These are phyloP conservation scores for Hyparrhenia diplandra DNA, from an alignment of 176 grass and related monocot genomes.

Conservation along the genomic window DNA sequence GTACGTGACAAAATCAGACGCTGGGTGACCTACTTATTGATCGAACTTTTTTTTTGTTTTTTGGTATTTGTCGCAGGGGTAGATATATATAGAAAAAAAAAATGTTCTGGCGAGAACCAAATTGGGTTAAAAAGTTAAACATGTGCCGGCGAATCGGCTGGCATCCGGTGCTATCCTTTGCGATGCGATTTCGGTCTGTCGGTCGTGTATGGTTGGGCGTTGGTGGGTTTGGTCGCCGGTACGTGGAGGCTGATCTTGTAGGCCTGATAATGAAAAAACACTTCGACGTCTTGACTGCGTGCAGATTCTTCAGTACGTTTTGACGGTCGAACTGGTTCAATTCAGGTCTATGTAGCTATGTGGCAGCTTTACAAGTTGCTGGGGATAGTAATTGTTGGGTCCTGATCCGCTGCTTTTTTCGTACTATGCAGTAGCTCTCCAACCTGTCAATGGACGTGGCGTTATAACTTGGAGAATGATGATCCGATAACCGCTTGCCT, in stretches of 20 bases:
- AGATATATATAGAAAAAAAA: background rate
- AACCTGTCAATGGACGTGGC: no score
- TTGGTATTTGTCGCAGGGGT: background rate
- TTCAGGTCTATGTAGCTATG: no score
- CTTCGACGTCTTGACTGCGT: background rate
- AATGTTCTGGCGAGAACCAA: no score
- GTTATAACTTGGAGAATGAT: background rate
- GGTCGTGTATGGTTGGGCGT: background rate
- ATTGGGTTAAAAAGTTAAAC: background rate
- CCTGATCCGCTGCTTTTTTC: no score
- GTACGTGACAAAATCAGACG: background rate
- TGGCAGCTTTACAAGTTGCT: no score
- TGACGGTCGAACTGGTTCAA: background rate
- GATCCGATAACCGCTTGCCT: background rate
- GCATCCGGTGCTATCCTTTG: background rate
- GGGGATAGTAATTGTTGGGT: no score
- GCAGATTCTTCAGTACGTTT: constrained; percentile 13
- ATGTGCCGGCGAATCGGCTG: background rate
- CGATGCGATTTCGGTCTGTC: background rate
- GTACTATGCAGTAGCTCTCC: no score
- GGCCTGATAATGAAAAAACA: background rate
- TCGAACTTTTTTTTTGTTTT: no score
- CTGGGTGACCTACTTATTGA: no score
- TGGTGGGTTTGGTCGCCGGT: constrained; percentile 20
- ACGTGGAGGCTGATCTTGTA: background rate